Percentiles rank a stretch among this genome's conserved stretches.
These are phyloP conservation scores for Hygrophila difformis DNA, from an alignment of 257 asterid genomes.

Conservation along the genomic window DNA sequence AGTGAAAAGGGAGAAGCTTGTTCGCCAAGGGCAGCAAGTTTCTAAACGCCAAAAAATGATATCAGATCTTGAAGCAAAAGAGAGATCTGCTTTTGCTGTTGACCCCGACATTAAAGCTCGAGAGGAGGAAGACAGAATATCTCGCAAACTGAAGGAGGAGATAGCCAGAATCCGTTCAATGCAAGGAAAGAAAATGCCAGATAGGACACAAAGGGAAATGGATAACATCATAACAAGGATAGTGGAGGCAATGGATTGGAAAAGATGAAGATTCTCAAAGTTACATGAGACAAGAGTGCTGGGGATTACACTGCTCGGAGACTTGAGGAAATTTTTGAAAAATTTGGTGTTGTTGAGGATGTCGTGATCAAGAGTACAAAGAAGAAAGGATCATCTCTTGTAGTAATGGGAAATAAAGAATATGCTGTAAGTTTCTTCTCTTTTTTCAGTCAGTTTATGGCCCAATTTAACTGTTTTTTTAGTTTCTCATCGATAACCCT, in stretches of 20 bases:
- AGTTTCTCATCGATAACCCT: no score
- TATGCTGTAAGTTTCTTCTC: conserved; percentile 11
- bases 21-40: conserved; percentile 50
- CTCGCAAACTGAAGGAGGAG: conserved; percentile 51
- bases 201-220: conserved; percentile 14
- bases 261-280: conserved; percentile 70
- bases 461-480: no score
- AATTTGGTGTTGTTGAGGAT: conserved; percentile 78
- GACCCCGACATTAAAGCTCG: conserved; percentile 37
- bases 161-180: conserved; percentile 52
- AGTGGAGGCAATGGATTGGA: conserved; percentile 36
- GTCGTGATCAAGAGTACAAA: conserved; percentile 66
- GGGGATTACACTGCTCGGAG: conserved; percentile 54
- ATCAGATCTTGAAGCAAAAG: conserved; percentile 77
- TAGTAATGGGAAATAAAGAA: conserved; percentile 75
- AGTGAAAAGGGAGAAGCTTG: conserved; percentile 49
- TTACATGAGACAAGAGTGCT: conserved; percentile 82
- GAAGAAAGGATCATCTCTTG: conserved; percentile 81
- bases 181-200: conserved; percentile 29
- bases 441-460: no score
- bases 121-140: conserved; percentile 53
- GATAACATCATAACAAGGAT: conserved; percentile 20
- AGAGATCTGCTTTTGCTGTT: conserved; percentile 44
- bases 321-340: conserved; percentile 50
- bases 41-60: conserved; percentile 68